A percentile compares a stretch with the other conserved stretches of the same genome.
Conservation (phyloP, 345 rosid species). For the Aegle marmelos region DNA sequence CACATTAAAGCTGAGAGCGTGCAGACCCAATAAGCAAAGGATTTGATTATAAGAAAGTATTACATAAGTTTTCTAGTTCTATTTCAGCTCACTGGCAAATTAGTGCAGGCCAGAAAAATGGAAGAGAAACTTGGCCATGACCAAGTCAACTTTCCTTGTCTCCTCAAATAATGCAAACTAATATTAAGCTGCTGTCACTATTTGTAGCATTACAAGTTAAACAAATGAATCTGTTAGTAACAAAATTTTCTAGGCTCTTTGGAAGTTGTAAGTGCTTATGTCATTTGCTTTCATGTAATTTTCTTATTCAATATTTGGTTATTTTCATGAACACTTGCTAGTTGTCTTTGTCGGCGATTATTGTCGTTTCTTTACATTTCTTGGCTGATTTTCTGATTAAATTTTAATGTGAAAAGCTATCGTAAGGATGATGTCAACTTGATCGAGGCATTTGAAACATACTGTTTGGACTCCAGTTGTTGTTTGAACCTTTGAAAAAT, state of each 20-base stretch:
- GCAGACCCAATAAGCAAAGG: not conserved
- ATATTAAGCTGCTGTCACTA: not conserved
- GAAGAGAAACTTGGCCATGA: not conserved
- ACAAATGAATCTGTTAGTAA: not conserved
- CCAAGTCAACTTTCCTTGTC: not conserved
- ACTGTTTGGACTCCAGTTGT: not conserved
- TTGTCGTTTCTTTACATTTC: not conserved
- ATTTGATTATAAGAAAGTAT: not conserved
- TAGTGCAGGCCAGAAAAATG: not conserved
- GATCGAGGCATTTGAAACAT: not conserved
- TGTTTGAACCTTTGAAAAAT: not conserved
- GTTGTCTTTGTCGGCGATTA: not conserved
- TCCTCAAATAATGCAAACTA: not conserved
- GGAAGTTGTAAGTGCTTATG: not conserved
- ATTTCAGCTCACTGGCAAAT: not conserved
- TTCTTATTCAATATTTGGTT: not conserved
- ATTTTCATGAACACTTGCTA: not conserved
- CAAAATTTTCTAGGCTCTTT: not conserved
- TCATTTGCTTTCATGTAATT: not conserved
- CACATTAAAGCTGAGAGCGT: not conserved
- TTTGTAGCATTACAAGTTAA: not conserved
- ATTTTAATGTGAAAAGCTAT: not conserved
- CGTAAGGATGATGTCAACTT: not conserved
- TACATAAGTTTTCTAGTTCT: not conserved
- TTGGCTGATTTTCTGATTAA: not conserved